These are phyloP conservation scores for Pyrenochaeta sp. DNA, from an alignment of 2,329 filamentous ascomycete genomes.

Conservation along the genomic window DNA sequence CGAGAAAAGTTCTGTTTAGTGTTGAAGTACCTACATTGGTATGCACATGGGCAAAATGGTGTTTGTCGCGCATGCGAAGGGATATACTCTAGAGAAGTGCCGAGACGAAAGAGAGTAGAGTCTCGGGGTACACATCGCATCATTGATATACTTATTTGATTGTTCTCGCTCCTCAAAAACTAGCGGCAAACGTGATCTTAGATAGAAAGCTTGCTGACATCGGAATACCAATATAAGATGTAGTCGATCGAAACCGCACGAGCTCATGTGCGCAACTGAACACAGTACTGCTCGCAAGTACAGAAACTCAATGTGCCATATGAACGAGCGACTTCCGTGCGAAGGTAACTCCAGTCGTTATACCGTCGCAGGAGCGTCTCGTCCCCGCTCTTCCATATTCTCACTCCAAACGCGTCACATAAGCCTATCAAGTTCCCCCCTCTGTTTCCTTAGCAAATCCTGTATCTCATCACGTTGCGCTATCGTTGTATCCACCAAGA, in stretches of 20 bases:
- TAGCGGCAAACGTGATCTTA: background rate
- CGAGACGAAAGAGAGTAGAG: no score
- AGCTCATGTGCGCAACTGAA: background rate
- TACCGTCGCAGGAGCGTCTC: background rate
- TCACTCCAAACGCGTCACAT: background rate
- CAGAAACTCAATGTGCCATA: background rate
- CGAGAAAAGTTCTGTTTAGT: no score
- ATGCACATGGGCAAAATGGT: no score
- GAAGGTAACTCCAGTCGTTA: no score
- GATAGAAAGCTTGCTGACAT: background rate
- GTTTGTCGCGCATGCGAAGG: no score
- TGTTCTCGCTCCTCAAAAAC: background rate
- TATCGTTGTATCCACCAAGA: background rate
- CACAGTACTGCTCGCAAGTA: background rate
- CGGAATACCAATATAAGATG: background rate
- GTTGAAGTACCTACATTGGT: no score
- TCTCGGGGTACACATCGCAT: no score
- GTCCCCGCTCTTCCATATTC: background rate
- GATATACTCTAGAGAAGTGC: no score
- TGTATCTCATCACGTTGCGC: conserved; percentile 12
- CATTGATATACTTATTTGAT: no score
- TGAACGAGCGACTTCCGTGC: no score
- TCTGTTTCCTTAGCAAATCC: conserved; percentile 9
- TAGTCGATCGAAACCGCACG: background rate
- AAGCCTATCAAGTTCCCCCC: background rate